phyloP scores from a whole-genome alignment of 2,329 filamentous ascomycete species.

The Xylariales sp. region DNA sequence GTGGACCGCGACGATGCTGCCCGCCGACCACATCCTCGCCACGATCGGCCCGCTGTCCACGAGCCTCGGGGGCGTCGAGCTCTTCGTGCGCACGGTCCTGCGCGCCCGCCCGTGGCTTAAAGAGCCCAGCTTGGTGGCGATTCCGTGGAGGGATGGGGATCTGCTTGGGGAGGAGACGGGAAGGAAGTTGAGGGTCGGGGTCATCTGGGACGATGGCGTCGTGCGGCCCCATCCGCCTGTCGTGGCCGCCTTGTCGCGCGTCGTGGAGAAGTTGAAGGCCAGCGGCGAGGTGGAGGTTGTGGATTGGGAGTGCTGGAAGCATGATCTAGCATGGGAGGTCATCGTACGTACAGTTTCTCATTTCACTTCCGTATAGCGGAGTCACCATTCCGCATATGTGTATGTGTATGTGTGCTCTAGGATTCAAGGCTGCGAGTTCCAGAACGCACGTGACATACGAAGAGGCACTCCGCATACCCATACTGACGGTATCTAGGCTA shows the following conservation, averaged over 20 bases:
- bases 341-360: slow-evolving; percentile 52
- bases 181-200: slow-evolving; percentile 67
- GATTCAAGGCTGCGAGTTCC: neutral
- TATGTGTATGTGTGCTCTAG: neutral
- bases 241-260: slow-evolving; percentile 64
- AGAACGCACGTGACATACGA: neutral
- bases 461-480: neutral
- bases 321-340: slow-evolving; percentile 58
- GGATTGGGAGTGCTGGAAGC: slow-evolving; percentile 66
- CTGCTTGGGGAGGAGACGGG: slow-evolving; percentile 11
- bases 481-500: slow-evolving; percentile 42
- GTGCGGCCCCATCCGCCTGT: slow-evolving; percentile 71
- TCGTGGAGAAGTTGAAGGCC: slow-evolving; percentile 62
- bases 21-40: slow-evolving; percentile 49
- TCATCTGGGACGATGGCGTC: slow-evolving; percentile 69
- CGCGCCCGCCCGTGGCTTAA: slow-evolving; percentile 44
- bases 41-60: slow-evolving; percentile 67
- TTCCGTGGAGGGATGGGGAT: slow-evolving; percentile 42
- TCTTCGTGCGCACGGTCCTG: slow-evolving; percentile 56
- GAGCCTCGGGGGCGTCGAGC: slow-evolving; percentile 58
- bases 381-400: neutral
- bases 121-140: slow-evolving; percentile 41
- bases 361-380: slow-evolving; percentile 27
- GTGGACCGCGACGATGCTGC: slow-evolving; percentile 53
- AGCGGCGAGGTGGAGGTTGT: slow-evolving; percentile 65